Conservation (phyloP, 225 moss, liverwort and hornwort genomes). For the Polytrichum formosum region DNA sequence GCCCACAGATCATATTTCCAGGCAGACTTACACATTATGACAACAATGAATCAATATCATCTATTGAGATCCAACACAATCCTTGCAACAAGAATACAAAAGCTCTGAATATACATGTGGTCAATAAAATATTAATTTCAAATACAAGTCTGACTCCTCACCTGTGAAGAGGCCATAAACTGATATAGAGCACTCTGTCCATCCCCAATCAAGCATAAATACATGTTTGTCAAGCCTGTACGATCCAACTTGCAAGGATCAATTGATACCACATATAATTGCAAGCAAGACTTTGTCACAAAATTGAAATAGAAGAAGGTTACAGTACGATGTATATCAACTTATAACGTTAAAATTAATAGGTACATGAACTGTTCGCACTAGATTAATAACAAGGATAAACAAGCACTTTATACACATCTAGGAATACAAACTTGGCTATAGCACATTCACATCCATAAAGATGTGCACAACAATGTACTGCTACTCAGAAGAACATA, state of each 20-base stretch:
- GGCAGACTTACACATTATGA: background rate
- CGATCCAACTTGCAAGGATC: background rate
- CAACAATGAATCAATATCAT: background rate
- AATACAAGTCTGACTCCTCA: slow-evolving; percentile 2
- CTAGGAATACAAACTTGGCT: too few species aligned
- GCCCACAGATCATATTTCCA: background rate
- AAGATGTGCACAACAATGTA: background rate
- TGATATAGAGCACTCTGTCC: slow-evolving; percentile 59
- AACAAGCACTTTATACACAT: too few species aligned
- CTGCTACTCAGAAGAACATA: slow-evolving; percentile 3
- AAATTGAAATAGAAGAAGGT: too few species aligned
- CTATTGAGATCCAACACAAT: background rate
- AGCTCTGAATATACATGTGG: background rate
- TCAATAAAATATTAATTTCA: background rate
- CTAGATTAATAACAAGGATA: background rate
- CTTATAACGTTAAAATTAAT: too few species aligned
- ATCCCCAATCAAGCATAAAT: slow-evolving; percentile 4
- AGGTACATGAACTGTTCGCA: background rate
- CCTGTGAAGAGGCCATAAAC: slow-evolving; percentile 50
- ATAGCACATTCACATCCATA: background rate
- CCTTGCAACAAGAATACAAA: background rate
- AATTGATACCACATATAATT: too few species aligned
- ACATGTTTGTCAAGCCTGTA: background rate
- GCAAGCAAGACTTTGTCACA: too few species aligned
- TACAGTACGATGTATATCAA: too few species aligned